phyloP scores from a whole-genome alignment of 2,329 filamentous ascomycete genomes.

The Aureobasidium sp. region DNA sequence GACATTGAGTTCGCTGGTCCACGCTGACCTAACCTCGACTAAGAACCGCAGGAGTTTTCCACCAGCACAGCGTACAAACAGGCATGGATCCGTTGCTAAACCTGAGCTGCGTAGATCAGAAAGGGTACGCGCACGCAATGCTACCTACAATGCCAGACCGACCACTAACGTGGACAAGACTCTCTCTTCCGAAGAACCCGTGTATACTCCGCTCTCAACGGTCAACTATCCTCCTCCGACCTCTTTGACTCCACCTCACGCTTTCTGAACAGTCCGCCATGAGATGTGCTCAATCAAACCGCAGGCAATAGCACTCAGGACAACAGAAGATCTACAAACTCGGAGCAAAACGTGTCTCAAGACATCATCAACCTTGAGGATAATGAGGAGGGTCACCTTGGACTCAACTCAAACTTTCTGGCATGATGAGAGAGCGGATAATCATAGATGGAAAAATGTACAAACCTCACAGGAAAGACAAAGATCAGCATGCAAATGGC shows the following conservation, averaged over 20 bases:
- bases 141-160: not conserved
- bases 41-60: not conserved
- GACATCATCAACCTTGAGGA: not conserved
- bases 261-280: not conserved
- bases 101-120: not conserved
- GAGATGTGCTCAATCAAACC: not conserved
- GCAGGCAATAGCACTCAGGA: not conserved
- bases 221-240: too few relatives aligned
- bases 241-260: too few relatives aligned
- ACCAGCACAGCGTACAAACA: not conserved
- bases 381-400: not conserved
- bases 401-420: not conserved
- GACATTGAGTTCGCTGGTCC: not conserved
- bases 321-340: not conserved
- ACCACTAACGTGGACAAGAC: not conserved
- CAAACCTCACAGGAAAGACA: not conserved
- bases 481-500: not conserved
- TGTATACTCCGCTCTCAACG: not conserved
- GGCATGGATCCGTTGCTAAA: not conserved
- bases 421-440: not conserved
- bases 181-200: not conserved
- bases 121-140: not conserved
- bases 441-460: not conserved
- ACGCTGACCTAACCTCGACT: not conserved
- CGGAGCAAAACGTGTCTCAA: not conserved